Conservation (phyloP, 108 stramenopile species). For the Nannochloropsis salina region DNA sequence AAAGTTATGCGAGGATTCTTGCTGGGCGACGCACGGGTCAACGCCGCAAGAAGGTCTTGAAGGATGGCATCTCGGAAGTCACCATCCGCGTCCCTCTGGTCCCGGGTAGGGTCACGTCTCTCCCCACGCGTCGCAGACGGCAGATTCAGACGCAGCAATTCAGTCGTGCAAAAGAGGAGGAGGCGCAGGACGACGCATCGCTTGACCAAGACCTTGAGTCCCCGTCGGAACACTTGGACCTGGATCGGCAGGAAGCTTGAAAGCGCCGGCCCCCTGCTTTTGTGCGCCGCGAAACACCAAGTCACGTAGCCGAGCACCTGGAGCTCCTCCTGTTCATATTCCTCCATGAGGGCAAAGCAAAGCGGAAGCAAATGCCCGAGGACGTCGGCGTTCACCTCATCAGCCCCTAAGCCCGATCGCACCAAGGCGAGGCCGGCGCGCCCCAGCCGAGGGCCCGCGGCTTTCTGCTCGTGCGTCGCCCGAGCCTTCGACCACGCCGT, state of each 20-base stretch:
- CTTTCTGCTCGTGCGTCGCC: not conserved
- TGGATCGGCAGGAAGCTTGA: not conserved
- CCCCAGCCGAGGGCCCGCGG: not conserved
- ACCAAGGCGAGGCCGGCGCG: slow-evolving; percentile 7
- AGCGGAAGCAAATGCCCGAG: slow-evolving; percentile 2
- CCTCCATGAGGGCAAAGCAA: not conserved
- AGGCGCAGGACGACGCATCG: not conserved
- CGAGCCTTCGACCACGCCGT: not conserved
- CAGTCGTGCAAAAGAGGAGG: not conserved
- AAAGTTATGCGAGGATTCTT: not conserved
- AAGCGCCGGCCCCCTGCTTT: not conserved
- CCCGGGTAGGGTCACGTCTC: too few relatives aligned
- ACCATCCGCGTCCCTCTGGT: not conserved
- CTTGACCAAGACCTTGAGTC: not conserved
- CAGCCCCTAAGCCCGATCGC: not conserved
- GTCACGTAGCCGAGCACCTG: not conserved
- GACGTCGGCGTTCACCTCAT: not conserved
- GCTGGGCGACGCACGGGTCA: not conserved
- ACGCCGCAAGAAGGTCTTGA: not conserved
- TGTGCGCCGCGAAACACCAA: not conserved
- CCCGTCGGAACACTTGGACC: not conserved
- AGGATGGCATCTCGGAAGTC: not conserved
- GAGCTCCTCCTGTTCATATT: not conserved
- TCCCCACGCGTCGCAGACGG: not conserved
- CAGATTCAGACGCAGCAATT: not conserved